A percentile compares a stretch with the other conserved stretches of the same genome.
Evolutionary conservation across 768 basidiomycete species (phyloP).

Genomic region (Lactarius akahatsu): DNA sequence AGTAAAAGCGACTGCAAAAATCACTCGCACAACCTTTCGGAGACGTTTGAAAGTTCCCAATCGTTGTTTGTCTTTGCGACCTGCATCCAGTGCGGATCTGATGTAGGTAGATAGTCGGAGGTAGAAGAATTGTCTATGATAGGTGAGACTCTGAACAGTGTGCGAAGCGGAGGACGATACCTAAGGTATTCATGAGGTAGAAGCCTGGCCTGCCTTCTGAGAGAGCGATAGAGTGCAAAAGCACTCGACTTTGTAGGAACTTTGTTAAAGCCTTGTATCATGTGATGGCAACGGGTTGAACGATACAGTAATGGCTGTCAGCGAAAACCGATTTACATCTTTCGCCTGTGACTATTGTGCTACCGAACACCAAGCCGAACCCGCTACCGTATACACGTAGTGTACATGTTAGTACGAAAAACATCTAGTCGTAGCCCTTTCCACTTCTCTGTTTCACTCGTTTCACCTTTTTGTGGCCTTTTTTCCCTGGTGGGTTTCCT

Average conservation of each 20-base stretch:
- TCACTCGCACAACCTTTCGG: constrained; percentile 44
- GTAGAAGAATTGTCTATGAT: constrained; percentile 59
- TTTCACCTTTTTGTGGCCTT: constrained; percentile 81
- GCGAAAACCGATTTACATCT: not conserved
- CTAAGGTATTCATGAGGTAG: constrained; percentile 50
- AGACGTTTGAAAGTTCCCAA: constrained; percentile 49
- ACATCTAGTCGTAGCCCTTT: constrained; percentile 75
- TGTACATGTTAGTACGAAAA: not conserved
- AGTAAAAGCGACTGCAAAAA: constrained; percentile 4
- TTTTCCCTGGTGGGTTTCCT: constrained; percentile 55
- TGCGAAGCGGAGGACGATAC: constrained; percentile 32
- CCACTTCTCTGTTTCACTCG: constrained; percentile 88
- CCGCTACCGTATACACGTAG: not conserved
- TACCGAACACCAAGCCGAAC: not conserved
- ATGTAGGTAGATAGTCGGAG: constrained; percentile 60
- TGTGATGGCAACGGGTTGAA: not conserved
- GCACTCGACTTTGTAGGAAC: constrained; percentile 25
- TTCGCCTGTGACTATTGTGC: not conserved
- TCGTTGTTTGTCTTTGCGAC: constrained; percentile 35
- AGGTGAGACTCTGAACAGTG: not conserved
- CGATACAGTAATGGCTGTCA: not conserved
- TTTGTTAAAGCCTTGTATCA: not conserved
- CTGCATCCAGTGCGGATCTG: constrained; percentile 44
- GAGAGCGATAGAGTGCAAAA: constrained; percentile 41
- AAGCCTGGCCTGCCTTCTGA: constrained; percentile 43